phyloP scores from a whole-genome alignment of 305 asterid genomes.

The Ilex paraguariensis region DNA sequence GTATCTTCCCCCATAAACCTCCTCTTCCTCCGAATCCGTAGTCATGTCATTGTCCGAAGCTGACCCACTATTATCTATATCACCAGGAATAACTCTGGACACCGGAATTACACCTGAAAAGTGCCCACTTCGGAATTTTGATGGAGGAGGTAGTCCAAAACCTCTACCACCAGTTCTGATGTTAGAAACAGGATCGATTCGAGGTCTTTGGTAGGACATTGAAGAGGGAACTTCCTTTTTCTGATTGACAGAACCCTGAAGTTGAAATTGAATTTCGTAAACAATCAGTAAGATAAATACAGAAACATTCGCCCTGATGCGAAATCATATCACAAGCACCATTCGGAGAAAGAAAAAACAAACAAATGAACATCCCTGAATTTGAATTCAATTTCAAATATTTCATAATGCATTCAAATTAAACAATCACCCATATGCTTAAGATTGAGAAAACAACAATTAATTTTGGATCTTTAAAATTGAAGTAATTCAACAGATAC shows the following conservation, averaged over 20 bases:
- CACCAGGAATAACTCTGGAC: slow-evolving; percentile 32
- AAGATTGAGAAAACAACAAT: neutral
- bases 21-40: slow-evolving; percentile 41
- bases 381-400: too few species aligned
- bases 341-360: neutral
- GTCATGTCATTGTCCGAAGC: slow-evolving; percentile 39
- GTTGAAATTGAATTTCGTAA: slow-evolving; percentile 8
- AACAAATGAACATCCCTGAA: neutral
- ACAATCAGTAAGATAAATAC: neutral
- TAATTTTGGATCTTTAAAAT: neutral
- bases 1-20: slow-evolving; percentile 38
- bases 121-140: slow-evolving; percentile 35
- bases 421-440: too few species aligned
- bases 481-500: neutral
- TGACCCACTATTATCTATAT: slow-evolving; percentile 27
- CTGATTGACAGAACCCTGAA: slow-evolving; percentile 35
- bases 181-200: slow-evolving; percentile 30
- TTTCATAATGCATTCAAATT: too few species aligned
- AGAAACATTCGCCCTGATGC: too few species aligned
- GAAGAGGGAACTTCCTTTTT: slow-evolving; percentile 29
- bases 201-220: slow-evolving; percentile 20
- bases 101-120: slow-evolving; percentile 34
- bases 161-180: slow-evolving; percentile 26
- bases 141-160: slow-evolving; percentile 41
- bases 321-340: neutral